A percentile compares a stretch with the other conserved stretches of the same genome.
These are phyloP conservation scores for Neoboletus magnificus DNA, from an alignment of 768 basidiomycete species.

Conservation along the genomic window DNA sequence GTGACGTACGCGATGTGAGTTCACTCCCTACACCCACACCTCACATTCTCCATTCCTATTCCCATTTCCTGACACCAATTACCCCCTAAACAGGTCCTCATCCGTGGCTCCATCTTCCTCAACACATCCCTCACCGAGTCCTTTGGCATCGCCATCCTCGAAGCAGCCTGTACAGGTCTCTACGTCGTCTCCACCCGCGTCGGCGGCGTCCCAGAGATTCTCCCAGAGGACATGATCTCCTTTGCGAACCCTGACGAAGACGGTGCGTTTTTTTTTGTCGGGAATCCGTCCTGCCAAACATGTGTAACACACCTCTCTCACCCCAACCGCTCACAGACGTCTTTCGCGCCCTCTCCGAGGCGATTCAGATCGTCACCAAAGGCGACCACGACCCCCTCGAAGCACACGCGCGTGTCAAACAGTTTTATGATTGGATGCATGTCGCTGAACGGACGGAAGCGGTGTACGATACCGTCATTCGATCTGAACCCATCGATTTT, in stretches of 20 bases:
- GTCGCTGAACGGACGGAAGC: constrained; percentile 78
- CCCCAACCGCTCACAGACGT: constrained; percentile 55
- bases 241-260: constrained; percentile 94
- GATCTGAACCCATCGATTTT: constrained; percentile 61
- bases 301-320: neutral
- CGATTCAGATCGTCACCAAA: constrained; percentile 62
- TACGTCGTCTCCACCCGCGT: constrained; percentile 94
- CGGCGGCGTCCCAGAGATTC: constrained; percentile 92
- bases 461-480: constrained; percentile 73
- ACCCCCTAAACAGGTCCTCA: constrained; percentile 59
- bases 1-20: constrained; percentile 78
- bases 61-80: neutral
- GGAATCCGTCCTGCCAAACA: neutral
- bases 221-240: constrained; percentile 92
- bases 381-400: constrained; percentile 70
- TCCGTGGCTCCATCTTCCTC: constrained; percentile 85
- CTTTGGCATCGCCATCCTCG: constrained; percentile 96
- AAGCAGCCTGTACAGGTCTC: constrained; percentile 92
- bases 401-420: constrained; percentile 75
- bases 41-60: fast-evolving
- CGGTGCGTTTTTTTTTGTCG: constrained; percentile 45
- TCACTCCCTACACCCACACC: neutral
- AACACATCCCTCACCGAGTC: constrained; percentile 96
- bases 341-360: constrained; percentile 76
- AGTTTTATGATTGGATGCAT: constrained; percentile 84